Evolutionary conservation across 2,329 filamentous ascomycete species (phyloP).

Genomic region (Ascochyta koolunga): DNA sequence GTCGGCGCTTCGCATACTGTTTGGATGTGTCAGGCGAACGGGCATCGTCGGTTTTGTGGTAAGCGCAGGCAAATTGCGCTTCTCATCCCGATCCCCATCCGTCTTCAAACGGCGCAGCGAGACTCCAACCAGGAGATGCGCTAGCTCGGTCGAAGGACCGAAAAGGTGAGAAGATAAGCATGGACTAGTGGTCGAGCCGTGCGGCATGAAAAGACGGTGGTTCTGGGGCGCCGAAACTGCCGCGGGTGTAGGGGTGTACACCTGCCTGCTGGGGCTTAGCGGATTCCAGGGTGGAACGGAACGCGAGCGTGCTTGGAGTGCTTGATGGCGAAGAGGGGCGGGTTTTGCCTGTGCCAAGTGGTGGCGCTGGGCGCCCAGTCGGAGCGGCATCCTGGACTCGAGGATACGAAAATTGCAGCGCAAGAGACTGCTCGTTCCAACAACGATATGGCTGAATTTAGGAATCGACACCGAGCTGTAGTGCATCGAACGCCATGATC

Average conservation of each 20-base stretch:
- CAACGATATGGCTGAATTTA: neutral
- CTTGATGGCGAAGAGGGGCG: conserved; percentile 12
- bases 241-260: conserved; percentile 14
- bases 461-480: neutral
- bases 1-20: neutral
- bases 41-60: conserved; percentile 11
- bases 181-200: conserved; percentile 17
- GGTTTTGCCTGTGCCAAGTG: conserved; percentile 3
- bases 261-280: conserved; percentile 20
- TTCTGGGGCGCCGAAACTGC: conserved; percentile 7
- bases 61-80: conserved; percentile 9
- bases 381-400: conserved; percentile 6
- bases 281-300: conserved; percentile 7
- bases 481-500: neutral
- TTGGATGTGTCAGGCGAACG: conserved; percentile 4
- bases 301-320: conserved; percentile 13
- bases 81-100: neutral
- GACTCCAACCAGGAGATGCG: conserved; percentile 5
- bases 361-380: conserved; percentile 15
- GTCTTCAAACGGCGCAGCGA: conserved; percentile 4
- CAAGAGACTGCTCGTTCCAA: neutral
- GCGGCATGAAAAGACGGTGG: conserved; percentile 18
- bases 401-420: conserved; percentile 3
- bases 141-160: conserved; percentile 13
- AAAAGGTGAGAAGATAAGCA: conserved; percentile 28